Percentiles rank a stretch among this genome's conserved stretches.
Evolutionary conservation across 495 filamentous ascomycete genomes (phyloP).

Genomic region (Aspergillus affinis): DNA sequence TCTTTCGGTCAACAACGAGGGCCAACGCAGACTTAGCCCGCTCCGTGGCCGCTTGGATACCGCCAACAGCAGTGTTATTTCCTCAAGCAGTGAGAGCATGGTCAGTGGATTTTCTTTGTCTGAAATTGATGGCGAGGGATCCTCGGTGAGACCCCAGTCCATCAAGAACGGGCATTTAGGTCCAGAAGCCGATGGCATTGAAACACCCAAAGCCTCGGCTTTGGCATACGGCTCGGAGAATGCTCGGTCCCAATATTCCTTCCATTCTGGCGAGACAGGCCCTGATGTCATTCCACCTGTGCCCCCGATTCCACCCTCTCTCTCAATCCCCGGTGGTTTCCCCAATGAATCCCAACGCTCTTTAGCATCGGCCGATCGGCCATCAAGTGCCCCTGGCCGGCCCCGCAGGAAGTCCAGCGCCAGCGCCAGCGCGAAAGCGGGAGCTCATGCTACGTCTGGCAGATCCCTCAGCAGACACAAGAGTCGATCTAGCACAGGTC

Average conservation of each 20-base stretch:
- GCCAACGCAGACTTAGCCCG: slow-evolving; percentile 38
- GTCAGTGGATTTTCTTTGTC: slow-evolving; percentile 40
- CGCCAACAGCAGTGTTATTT: slow-evolving; percentile 39
- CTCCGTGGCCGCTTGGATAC: slow-evolving; percentile 37
- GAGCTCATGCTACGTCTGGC: slow-evolving; percentile 14
- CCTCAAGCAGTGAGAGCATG: slow-evolving; percentile 49
- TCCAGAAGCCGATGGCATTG: slow-evolving; percentile 28
- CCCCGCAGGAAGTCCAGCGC: slow-evolving; percentile 24
- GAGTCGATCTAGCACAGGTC: slow-evolving; percentile 39
- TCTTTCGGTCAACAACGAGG: slow-evolving; percentile 52
- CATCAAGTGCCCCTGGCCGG: slow-evolving; percentile 34
- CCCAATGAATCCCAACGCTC: slow-evolving; percentile 41
- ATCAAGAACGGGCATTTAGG: slow-evolving; percentile 22
- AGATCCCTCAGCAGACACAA: slow-evolving; percentile 36
- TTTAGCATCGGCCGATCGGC: slow-evolving; percentile 32
- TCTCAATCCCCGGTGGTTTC: slow-evolving; percentile 40
- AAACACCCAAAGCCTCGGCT: slow-evolving; percentile 35
- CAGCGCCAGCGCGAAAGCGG: slow-evolving; percentile 25
- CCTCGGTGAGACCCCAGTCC: slow-evolving; percentile 30
- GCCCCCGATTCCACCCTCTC: slow-evolving; percentile 39
- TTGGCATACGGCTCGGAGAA: slow-evolving; percentile 16
- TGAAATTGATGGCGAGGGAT: slow-evolving; percentile 35
- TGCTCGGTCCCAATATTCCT: slow-evolving; percentile 7
- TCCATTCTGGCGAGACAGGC: slow-evolving; percentile 9
- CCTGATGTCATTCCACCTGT: slow-evolving; percentile 42